phyloP scores from a whole-genome alignment of 2,329 filamentous ascomycete species.

The Clarireedia hainanense region DNA sequence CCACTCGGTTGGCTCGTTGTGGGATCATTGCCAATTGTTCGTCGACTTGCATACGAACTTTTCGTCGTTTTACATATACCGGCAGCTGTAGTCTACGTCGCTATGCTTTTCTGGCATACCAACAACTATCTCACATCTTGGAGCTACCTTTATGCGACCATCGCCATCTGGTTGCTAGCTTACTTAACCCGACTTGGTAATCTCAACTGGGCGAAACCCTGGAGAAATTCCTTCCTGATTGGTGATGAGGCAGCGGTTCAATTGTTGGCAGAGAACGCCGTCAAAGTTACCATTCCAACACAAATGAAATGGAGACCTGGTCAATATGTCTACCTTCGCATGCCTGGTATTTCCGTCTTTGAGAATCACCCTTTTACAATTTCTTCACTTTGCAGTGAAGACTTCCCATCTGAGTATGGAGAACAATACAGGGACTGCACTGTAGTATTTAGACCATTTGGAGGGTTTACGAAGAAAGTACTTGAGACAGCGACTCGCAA shows the following conservation, averaged over 20 bases:
- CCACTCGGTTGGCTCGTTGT: slow-evolving; percentile 78
- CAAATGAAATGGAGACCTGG: slow-evolving; percentile 89
- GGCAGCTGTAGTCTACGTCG: slow-evolving; percentile 71
- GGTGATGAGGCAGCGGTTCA: slow-evolving; percentile 89
- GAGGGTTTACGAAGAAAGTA: slow-evolving; percentile 81
- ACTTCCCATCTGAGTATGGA: slow-evolving; percentile 88
- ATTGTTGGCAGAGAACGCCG: slow-evolving; percentile 83
- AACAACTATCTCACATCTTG: slow-evolving; percentile 87
- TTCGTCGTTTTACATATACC: slow-evolving; percentile 81
- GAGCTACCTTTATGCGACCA: slow-evolving; percentile 76
- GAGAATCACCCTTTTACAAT: slow-evolving; percentile 97
- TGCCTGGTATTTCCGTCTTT: slow-evolving; percentile 84
- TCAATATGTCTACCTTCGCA: slow-evolving; percentile 89
- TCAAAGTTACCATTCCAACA: slow-evolving; percentile 91
- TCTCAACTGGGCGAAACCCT: slow-evolving; percentile 81
- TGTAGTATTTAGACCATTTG: slow-evolving; percentile 84
- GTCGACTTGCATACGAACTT: slow-evolving; percentile 73
- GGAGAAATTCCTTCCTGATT: slow-evolving; percentile 71
- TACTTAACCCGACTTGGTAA: slow-evolving; percentile 72
- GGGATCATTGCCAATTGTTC: slow-evolving; percentile 72
- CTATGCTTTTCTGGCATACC: slow-evolving; percentile 89
- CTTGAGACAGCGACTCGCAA: slow-evolving; percentile 77
- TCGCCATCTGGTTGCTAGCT: slow-evolving; percentile 70
- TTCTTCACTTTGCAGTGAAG: slow-evolving; percentile 82
- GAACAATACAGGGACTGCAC: slow-evolving; percentile 83